phyloP scores from a whole-genome alignment of 768 basidiomycete species.

The Candolleomyces efflorescens region DNA sequence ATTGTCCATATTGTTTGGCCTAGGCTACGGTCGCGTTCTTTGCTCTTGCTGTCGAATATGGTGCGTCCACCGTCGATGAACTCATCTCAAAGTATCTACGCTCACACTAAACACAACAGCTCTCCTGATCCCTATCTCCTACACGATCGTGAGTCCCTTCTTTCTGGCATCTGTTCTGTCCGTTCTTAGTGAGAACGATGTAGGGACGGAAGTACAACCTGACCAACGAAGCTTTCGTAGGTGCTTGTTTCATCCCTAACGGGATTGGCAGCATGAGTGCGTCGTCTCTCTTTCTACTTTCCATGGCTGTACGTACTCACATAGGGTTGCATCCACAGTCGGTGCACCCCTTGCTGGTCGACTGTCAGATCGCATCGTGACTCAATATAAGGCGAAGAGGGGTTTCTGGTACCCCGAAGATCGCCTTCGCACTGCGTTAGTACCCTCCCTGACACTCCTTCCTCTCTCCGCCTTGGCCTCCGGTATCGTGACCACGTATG shows the following conservation, averaged over 20 bases:
- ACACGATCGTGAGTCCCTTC: slow-evolving; percentile 50
- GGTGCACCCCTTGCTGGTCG: slow-evolving; percentile 58
- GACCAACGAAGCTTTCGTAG: slow-evolving; percentile 45
- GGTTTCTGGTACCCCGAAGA: slow-evolving; percentile 62
- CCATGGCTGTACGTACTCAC: not conserved
- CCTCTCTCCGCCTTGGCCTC: slow-evolving; percentile 48
- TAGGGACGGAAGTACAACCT: slow-evolving; percentile 53
- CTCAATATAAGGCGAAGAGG: slow-evolving; percentile 50
- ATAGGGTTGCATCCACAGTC: slow-evolving; percentile 27
- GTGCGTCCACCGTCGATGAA: slow-evolving; percentile 20
- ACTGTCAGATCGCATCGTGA: slow-evolving; percentile 52
- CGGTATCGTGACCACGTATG: slow-evolving; percentile 47
- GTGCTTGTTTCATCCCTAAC: slow-evolving; percentile 48
- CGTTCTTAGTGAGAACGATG: too few species aligned
- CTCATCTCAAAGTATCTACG: not conserved
- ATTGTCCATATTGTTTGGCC: too few species aligned
- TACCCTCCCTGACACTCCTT: slow-evolving; percentile 42
- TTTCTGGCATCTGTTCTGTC: too few species aligned
- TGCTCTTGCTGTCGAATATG: slow-evolving; percentile 34
- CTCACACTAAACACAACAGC: slow-evolving; percentile 25
- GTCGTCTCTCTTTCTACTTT: not conserved
- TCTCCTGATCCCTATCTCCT: slow-evolving; percentile 57
- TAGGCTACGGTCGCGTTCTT: slow-evolving; percentile 29
- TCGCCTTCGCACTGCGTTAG: slow-evolving; percentile 48
- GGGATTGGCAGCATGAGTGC: slow-evolving; percentile 51